These are phyloP conservation scores for Globisporangium takayamanum DNA, from an alignment of 352 stramenopile genomes.

Conservation along the genomic window DNA sequence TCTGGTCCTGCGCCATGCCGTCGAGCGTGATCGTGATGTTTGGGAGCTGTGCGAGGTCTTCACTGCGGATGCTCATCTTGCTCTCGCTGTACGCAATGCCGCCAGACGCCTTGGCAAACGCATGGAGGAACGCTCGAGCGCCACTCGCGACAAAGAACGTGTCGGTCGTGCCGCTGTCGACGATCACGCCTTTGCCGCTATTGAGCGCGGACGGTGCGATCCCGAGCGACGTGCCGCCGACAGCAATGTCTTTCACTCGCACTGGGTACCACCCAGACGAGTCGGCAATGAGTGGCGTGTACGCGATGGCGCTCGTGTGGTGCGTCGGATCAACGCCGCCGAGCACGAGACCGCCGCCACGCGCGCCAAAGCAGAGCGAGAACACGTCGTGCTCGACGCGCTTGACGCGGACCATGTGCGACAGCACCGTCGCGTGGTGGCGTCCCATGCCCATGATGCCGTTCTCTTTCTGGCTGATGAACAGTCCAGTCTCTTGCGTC, in stretches of 20 bases:
- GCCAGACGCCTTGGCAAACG: conserved; percentile 36
- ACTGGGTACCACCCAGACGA: conserved; percentile 72
- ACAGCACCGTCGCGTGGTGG: conserved; percentile 55
- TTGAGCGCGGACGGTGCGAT: conserved; percentile 40
- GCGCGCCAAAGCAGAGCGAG: conserved; percentile 68
- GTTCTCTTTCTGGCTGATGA: conserved; percentile 85
- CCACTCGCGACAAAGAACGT: conserved; percentile 64
- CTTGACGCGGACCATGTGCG: conserved; percentile 55
- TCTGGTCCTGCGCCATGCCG: conserved; percentile 15
- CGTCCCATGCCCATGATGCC: conserved; percentile 87
- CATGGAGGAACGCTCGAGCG: conserved; percentile 41
- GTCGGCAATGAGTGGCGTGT: conserved; percentile 49
- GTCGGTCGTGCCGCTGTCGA: conserved; percentile 83
- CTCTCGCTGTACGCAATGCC: conserved; percentile 52
- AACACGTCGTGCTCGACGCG: conserved; percentile 64
- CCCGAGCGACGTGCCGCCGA: conserved; percentile 51
- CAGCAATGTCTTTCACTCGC: conserved; percentile 65
- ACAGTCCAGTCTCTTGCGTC: conserved; percentile 76
- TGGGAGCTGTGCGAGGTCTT: conserved; percentile 40
- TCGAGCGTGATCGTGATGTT: conserved; percentile 63
- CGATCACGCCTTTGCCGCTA: conserved; percentile 71
- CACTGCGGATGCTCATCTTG: conserved; percentile 33
- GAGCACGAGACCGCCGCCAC: conserved; percentile 70
- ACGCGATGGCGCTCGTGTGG: conserved; percentile 52
- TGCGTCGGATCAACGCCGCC: conserved; percentile 74